A percentile compares a stretch with the other conserved stretches of the same genome.
phyloP scores from a whole-genome alignment of 306 rosid genomes.

The Herpetospermum pedunculosum region DNA sequence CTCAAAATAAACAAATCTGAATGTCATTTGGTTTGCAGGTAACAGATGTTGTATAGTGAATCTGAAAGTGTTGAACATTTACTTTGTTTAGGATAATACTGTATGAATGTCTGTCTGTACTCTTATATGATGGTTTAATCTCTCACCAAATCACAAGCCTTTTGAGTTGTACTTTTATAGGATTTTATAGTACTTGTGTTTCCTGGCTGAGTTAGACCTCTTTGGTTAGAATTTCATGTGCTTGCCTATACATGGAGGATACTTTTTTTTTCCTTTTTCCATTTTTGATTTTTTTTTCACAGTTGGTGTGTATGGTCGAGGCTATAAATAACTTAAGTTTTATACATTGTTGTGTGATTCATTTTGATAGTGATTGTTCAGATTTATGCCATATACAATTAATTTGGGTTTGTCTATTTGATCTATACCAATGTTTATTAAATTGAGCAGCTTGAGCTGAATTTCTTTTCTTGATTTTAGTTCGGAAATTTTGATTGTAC shows the following conservation, averaged over 20 bases:
- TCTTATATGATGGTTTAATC: slow-evolving; percentile 1
- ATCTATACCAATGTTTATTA: neutral
- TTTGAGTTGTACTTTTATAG: neutral
- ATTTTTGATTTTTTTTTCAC: neutral
- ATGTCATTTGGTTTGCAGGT: slow-evolving; percentile 22
- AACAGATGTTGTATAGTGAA: slow-evolving; percentile 39
- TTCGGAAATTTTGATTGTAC: neutral
- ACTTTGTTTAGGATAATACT: slow-evolving; percentile 30
- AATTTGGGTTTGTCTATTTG: neutral
- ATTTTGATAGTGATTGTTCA: neutral
- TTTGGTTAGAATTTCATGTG: slow-evolving; percentile 7
- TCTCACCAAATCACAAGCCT: neutral
- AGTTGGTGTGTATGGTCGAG: neutral
- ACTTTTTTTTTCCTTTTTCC: neutral
- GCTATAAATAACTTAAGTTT: slow-evolving; percentile 1
- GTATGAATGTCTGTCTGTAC: slow-evolving; percentile 25
- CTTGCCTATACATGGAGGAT: slow-evolving; percentile 9
- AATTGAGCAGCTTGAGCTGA: neutral
- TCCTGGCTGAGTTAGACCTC: slow-evolving; percentile 4
- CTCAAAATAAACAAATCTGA: slow-evolving; percentile 44
- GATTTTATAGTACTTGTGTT: neutral
- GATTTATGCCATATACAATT: neutral
- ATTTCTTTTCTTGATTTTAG: neutral
- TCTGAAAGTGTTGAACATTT: slow-evolving; percentile 13
- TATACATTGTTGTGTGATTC: neutral